Base-by-base conservation (phyloP, 495 filamentous ascomycete genomes). In the Hypoxylon lenormandii region DNA sequence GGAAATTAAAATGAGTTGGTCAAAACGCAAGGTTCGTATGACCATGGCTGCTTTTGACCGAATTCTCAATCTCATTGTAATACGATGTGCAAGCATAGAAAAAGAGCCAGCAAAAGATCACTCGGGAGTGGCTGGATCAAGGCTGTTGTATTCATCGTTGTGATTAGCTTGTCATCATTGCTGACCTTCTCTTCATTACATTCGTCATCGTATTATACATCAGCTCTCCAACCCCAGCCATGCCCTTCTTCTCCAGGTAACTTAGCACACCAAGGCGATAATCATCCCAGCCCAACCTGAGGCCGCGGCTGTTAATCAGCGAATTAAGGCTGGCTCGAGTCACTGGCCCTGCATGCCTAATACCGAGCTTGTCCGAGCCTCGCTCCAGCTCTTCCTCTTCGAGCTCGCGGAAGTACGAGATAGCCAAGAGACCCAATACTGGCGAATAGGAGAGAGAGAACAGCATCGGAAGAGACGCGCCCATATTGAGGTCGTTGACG, bases 201-300 rank as follows among this genome's bases (percentile, higher is more conserved):
- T 87, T 85, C 76, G 91, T 93, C 88, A 96, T 92, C 10, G 93
- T 94, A 71, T 87, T 91, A 64, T 90, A 90, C 87, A 96, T 91
- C 74, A 96, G 76, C 61, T 90, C 84, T 12, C 83, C 82, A 50
- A 94, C 83, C 4, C 93, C 93, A 22, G 72, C 74, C 50, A 89
- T 86, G 0, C 90, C 91, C 42, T 83, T 83, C 7, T 74, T 78
- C 60, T 92, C 90, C 62, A 96, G 76, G 80, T 88, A 88, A 48
- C 82, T 82, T 53, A 97, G 77, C 61, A 95, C 90, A n/a, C 86
- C 84, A 1, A 91, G 78, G 49, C 89, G 81, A 73, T 95, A 97
- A 54, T 90, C 89, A 65, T 88, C 84, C 89, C 89, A 95, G 13
- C 79, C 81, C 43, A 94, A 74, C 58, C 80, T 83, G 19, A 92